Evolutionary conservation across 2,329 filamentous ascomycete genomes (phyloP), one percentile per base, ranked within the genome.

Genomic region (Ophiobolus disseminans): DNA sequence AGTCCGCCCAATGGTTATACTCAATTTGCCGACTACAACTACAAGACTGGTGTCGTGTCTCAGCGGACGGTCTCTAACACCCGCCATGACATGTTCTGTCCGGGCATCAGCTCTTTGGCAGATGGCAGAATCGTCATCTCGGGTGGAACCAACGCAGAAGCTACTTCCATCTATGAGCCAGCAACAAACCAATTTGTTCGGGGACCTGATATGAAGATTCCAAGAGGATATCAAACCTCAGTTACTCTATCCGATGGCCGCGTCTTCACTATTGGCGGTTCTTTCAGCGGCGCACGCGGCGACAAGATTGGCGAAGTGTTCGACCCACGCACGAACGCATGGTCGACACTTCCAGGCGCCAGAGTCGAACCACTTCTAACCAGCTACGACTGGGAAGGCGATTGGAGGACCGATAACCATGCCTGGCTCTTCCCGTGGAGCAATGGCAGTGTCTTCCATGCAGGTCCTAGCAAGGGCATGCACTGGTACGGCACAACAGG

Each of bases 181-280:
- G 58, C 52, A 1, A 58, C 68, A 4, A 73, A 80, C 32, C 62
- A 65, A 2, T 86, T 82, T 81, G 77, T 68, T 0, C 53, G 66
- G 11, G 72, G 80, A 0, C 74, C 70, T 28, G 65, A 74, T 4
- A 83, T 84, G 78, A 75, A 83, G 57, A 72, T 83, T 25, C 80
- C 81, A 4, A 83, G 85, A 49, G 86, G 83, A 78, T 85, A 80
- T 40, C 82, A 86, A 43, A 67, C 81, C 0, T 76, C 78, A 0
- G 70, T 76, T 0, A 82, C 78, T 0, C 58, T 77, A 0, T 80
- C 81, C 0, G 75, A 83, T 48, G 83, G 82, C 3, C 71, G 76
- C 0, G 75, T 85, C 21, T 86, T 86, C 65, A 78, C 75, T 11
- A 84, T 86, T 26, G 83, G 84, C n/a, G 83, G 84, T 3, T 82